Evolutionary conservation across 1,284 basidiomycete genomes (phyloP), one percentile per base, ranked within the genome.

Genomic region (Apiotrichum mycotoxinovorans): DNA sequence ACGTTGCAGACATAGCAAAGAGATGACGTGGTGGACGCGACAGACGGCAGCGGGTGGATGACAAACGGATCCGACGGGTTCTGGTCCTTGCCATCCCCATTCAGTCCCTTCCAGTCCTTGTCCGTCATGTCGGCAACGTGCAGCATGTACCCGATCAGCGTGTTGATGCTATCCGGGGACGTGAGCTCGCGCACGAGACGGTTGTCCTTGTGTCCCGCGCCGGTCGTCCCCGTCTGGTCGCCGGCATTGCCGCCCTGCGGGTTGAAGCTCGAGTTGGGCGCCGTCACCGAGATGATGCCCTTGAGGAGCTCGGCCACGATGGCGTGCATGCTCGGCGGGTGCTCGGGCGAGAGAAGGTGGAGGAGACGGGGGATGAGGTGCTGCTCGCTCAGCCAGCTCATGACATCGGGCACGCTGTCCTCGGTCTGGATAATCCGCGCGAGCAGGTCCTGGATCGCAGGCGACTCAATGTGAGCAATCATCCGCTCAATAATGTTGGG

Each of bases 251-350:
- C 65, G 81, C 87, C 56, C 82, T 84, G 72, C 35, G 65, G 76
- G 61, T 74, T 75, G 71, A 78, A 68, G 38, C 78, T 66, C 2
- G 91, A 88, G 56, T 63, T 63, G 4, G 93, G 91, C 1, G 92
- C 89, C 20, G 92, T 91, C 79, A 98, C 88, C 25, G 92, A 89
- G 65, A 98, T 93, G 65, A 98, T 92, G 54, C 88, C 88, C 76
- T 96, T 96, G 70, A 98, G 85, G 51, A 98, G 83, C 62, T 99
- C 96, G 1, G 92, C 84, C 33, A 92, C 90, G 48, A 93, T 87
- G 27, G 85, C 83, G 76, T 98, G 95, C 57, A 89, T 85, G 61
- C 93, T 87, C 20, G 85, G 80, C 12, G 86, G 84, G 59, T 91
- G 80, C 12, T 82, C 75, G 0, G 96, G 92, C 0, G 92, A 89